Evolutionary conservation across 331 rosid species (phyloP).

Genomic region (Stylosanthes scabra): DNA sequence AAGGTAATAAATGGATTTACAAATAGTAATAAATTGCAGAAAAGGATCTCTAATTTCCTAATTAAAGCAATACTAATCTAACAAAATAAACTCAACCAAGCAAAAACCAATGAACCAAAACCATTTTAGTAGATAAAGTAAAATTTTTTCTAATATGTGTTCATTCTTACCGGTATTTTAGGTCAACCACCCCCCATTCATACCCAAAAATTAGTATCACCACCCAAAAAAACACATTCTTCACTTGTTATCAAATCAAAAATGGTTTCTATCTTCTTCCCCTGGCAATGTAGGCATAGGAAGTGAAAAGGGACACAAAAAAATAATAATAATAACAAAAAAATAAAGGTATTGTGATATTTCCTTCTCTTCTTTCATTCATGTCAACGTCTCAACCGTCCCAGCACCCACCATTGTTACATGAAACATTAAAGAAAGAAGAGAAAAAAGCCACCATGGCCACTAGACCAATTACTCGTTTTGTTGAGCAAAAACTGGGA

Average conservation of each 20-base stretch:
- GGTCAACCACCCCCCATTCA: constrained; percentile 13
- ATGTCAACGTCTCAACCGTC: background rate
- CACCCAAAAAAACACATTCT: constrained; percentile 21
- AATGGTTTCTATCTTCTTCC: constrained; percentile 10
- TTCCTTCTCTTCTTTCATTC: constrained; percentile 17
- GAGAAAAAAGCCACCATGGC: constrained; percentile 46
- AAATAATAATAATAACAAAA: background rate
- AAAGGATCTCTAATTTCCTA: background rate
- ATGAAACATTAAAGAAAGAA: constrained; percentile 9
- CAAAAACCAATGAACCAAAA: background rate
- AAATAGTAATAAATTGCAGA: background rate
- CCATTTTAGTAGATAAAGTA: too few species aligned
- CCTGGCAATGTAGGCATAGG: background rate
- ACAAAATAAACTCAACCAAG: background rate
- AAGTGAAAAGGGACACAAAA: background rate
- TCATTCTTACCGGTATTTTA: constrained; percentile 27
- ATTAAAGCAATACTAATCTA: background rate
- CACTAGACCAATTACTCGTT: constrained; percentile 59
- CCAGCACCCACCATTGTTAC: background rate
- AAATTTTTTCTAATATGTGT: too few species aligned
- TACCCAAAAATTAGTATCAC: constrained; percentile 1
- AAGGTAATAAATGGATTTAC: background rate
- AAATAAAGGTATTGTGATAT: background rate
- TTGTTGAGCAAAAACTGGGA: constrained; percentile 73
- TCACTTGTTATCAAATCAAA: constrained; percentile 3